These are phyloP conservation scores for Lignosus rhinocerotis DNA, from an alignment of 1,284 basidiomycete species.

Conservation along the genomic window DNA sequence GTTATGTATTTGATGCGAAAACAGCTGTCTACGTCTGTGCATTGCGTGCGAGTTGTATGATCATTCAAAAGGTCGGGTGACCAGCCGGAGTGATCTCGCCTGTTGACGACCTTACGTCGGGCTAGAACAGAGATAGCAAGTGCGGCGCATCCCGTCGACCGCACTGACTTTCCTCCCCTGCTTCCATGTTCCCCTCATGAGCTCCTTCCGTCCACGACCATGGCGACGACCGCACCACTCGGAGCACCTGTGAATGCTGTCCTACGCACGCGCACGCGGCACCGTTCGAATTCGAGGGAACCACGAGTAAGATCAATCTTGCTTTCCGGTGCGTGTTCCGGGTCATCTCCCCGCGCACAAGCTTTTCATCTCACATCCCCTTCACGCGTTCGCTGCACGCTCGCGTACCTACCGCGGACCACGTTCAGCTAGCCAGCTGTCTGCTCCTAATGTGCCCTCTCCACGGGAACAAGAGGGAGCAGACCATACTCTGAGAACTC, in stretches of 20 bases:
- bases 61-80: slow-evolving; percentile 15
- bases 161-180: slow-evolving; percentile 7
- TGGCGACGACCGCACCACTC: slow-evolving; percentile 9
- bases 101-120: slow-evolving; percentile 8
- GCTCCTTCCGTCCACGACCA: slow-evolving; percentile 1
- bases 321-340: slow-evolving; percentile 24
- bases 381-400: neutral
- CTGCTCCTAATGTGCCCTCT: too few relatives aligned
- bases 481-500: too few relatives aligned
- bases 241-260: neutral
- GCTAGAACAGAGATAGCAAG: slow-evolving; percentile 15
- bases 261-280: slow-evolving; percentile 10
- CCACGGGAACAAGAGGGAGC: too few relatives aligned
- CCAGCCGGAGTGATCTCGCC: slow-evolving; percentile 8
- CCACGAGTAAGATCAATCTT: slow-evolving; percentile 21
- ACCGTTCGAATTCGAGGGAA: slow-evolving; percentile 7
- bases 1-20: neutral
- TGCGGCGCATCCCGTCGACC: neutral
- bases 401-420: neutral
- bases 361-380: slow-evolving; percentile 14
- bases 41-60: neutral
- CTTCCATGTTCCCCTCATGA: slow-evolving; percentile 15
- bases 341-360: slow-evolving; percentile 7
- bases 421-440: neutral
- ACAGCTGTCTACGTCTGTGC: neutral